Evolutionary conservation across 2,329 filamentous ascomycete species (phyloP), one percentile per base, ranked within the genome.

Genomic region (Lachnellula cervina): DNA sequence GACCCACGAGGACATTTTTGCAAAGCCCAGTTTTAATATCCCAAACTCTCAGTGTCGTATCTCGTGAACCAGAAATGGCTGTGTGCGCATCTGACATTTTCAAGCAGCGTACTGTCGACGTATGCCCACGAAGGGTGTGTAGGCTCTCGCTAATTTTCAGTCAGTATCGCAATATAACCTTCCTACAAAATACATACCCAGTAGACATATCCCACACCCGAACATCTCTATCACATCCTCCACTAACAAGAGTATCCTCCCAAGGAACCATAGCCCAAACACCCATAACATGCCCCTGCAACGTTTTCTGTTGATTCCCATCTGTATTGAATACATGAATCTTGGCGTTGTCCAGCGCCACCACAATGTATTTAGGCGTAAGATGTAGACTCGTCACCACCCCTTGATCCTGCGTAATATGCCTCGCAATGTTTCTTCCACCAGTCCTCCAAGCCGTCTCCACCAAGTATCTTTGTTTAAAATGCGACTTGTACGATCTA

Each of bases 181-280:
- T 23, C 8, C 34, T 49, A 55, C 68, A 62, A 72, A 69, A 59
- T 49, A 64, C 84, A 71, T 81, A 95, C 90, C 92, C 94, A 59
- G 90, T 96, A 50, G 86, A 85, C 77, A 99, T 86, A 68, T 99
- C 89, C 94, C 94, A 99, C 5, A 99, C 94, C 55, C 94, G 83
- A 28, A 99, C 94, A 69, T 99, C 94, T 58, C 94, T 84, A 74
- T 99, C 94, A 70, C 94, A 99, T 5, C 94, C 94, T 66, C 94
- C 94, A 66, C 91, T 97, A 58, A 99, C 94, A 59, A 99, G 80
- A 52, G 90, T 88, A 70, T 99, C 93, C 57, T 90, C 93, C 89
- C 92, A 97, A 6, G 94, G 94, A 23, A 99, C 91, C 93, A 99
- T 97, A 49, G 94, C 94, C 94, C 94, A 99, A 19, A 99, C 94